Base-by-base conservation (phyloP, 2,329 filamentous ascomycete species). In the Cordyceps javanica region DNA sequence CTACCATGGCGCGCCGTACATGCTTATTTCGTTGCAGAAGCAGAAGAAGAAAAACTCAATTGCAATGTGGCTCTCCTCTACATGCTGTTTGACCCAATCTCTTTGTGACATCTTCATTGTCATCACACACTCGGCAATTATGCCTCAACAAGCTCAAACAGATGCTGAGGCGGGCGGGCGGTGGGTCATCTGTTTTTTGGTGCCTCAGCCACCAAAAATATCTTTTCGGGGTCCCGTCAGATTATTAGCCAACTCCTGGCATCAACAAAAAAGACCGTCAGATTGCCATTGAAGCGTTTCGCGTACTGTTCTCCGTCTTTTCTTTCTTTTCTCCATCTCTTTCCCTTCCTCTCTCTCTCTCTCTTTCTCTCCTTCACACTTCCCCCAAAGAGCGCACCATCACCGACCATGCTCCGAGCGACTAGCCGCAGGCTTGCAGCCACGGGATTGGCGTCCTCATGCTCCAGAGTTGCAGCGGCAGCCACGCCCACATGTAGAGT, bases 401-500 rank as follows among this genome's bases (percentile, higher is more conserved):
- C 21, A 28, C 10, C 32, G 5, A 55, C 32, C 51, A 55, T 55
- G 52, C 52, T 55, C 26, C 41, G 52, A 36, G 52, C 30, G 32
- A 55, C 52, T 55, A 55, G 52, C 42, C 52, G 41, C 52, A 25
- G 52, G 38, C 30, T 55, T 25, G 39, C 52, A 19, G 52, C 32
- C 41, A 38, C 52, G 8, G 41, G 52, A 45, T 34, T 55, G 39
- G 52, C 41, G 23, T 38, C 52, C 9, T 56, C 44, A 44, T 41
- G 38, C 55, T 41, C 55, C 36, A 57, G 55, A 36, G 14, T 50
- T 16, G 53, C 53, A 39, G 36, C 32, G 16, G 53, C 54, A 32
- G 55, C 55, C 3, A n/a, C 55, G 55, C 55, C 55, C 36, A 57
- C 55, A 44, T 57, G 36, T 14, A 57, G 23, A 28, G 45, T 38